Percentiles rank a stretch among this genome's conserved stretches.
phyloP scores from a whole-genome alignment of 2,329 filamentous ascomycete species.

The Didymosphaeria variabile region DNA sequence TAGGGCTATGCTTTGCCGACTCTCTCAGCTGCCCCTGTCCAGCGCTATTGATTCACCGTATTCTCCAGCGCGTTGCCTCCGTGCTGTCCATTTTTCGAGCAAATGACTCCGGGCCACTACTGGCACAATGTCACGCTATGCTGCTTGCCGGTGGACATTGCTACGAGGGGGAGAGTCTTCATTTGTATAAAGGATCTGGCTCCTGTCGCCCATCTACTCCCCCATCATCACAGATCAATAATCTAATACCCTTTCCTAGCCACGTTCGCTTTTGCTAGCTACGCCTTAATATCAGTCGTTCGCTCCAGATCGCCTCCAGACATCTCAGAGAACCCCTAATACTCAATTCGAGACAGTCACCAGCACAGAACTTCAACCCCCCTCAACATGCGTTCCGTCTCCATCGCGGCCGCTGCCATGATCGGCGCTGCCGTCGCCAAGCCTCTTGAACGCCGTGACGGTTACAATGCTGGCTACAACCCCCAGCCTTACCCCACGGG shows the following conservation, averaged over 20 bases:
- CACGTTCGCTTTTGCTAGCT: slow-evolving; percentile 41
- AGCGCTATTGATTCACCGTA: slow-evolving; percentile 47
- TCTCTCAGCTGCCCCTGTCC: slow-evolving; percentile 19
- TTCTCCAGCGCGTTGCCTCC: slow-evolving; percentile 37
- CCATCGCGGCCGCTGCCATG: slow-evolving; percentile 41
- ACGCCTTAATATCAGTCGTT: slow-evolving; percentile 39
- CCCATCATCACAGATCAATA: slow-evolving; percentile 38
- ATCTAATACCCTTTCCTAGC: slow-evolving; percentile 33
- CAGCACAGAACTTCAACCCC: slow-evolving; percentile 14
- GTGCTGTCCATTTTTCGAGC: slow-evolving; percentile 34
- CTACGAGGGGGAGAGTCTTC: slow-evolving; percentile 22
- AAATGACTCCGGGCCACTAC: slow-evolving; percentile 32
- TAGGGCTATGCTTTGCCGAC: slow-evolving; percentile 18
- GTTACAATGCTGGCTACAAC: slow-evolving; percentile 28
- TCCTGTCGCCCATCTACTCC: slow-evolving; percentile 21
- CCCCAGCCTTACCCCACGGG: slow-evolving; percentile 27
- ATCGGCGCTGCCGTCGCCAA: slow-evolving; percentile 42
- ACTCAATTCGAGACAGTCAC: slow-evolving; percentile 31
- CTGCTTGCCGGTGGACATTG: slow-evolving; percentile 30
- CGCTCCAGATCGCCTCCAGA: slow-evolving; percentile 36
- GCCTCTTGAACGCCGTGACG: slow-evolving; percentile 28
- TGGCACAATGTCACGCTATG: slow-evolving; percentile 34
- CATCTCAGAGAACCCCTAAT: slow-evolving; percentile 35
- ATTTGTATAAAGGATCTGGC: slow-evolving; percentile 39
- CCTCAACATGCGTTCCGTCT: slow-evolving; percentile 44